Conservation (phyloP, 1,139 yeast genomes). For the Magnusiomyces fungicola region DNA sequence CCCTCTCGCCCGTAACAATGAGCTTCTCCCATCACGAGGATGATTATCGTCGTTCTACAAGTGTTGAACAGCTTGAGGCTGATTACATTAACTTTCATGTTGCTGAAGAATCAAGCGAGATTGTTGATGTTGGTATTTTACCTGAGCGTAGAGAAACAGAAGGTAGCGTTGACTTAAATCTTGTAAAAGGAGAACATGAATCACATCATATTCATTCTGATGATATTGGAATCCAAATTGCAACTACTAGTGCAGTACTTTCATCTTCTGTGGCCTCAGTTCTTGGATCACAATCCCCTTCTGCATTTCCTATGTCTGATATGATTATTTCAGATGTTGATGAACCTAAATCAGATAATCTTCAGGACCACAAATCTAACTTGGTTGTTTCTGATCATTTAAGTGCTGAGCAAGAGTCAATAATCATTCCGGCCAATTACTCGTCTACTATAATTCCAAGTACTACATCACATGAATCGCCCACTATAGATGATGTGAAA, state of each 20-base stretch:
- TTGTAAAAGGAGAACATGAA: not conserved
- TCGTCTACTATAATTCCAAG: not conserved
- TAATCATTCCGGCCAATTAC: not conserved
- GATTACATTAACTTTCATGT: constrained; percentile 14
- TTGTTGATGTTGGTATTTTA: not conserved
- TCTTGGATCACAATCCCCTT: not conserved
- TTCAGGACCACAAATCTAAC: not conserved
- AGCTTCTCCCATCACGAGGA: constrained; percentile 21
- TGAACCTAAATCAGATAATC: not conserved
- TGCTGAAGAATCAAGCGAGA: constrained; percentile 4
- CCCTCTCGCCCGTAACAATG: not conserved
- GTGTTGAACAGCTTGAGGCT: constrained; percentile 17
- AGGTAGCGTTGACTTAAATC: not conserved
- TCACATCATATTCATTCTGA: not conserved
- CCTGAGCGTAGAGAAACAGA: not conserved
- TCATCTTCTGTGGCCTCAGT: not conserved
- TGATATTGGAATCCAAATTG: not conserved
- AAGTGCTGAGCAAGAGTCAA: not conserved
- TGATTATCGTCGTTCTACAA: constrained; percentile 17
- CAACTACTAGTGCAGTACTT: not conserved
- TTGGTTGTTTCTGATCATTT: not conserved
- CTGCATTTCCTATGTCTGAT: constrained; percentile 1
- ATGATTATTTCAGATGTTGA: not conserved
- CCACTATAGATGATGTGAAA: not conserved
- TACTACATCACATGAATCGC: not conserved